These are phyloP conservation scores for Pythium grandisporangium DNA, from an alignment of 352 stramenopile species.

Conservation along the genomic window DNA sequence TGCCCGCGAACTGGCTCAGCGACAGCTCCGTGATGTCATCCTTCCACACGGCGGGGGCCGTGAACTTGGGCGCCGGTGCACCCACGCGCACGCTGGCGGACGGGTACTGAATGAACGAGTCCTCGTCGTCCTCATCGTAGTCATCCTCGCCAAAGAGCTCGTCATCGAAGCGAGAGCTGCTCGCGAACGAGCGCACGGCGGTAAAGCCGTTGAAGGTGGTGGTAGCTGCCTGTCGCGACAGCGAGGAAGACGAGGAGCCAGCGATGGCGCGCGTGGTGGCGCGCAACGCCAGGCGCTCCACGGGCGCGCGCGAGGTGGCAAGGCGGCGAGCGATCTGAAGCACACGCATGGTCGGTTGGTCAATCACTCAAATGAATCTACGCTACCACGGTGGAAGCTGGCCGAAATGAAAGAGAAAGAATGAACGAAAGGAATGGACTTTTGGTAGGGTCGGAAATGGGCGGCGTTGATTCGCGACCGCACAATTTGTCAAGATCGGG, in stretches of 20 bases:
- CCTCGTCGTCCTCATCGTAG: conserved; percentile 51
- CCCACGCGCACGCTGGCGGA: conserved; percentile 44
- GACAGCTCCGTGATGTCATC: conserved; percentile 79
- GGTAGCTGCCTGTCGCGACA: neutral
- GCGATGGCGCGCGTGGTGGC: conserved; percentile 6
- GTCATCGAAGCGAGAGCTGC: conserved; percentile 16
- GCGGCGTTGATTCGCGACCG: too few relatives aligned
- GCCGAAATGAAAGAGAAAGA: too few relatives aligned
- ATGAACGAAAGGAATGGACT: too few relatives aligned
- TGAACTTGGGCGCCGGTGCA: conserved; percentile 63
- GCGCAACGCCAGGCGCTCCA: neutral
- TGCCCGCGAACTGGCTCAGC: conserved; percentile 75
- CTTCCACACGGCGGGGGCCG: conserved; percentile 59
- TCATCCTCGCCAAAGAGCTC: conserved; percentile 55
- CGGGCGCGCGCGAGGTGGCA: neutral
- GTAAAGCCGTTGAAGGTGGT: neutral
- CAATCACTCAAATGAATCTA: neutral
- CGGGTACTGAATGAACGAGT: conserved; percentile 78
- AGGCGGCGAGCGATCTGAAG: conserved; percentile 9
- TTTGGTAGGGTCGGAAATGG: too few relatives aligned
- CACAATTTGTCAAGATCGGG: too few relatives aligned
- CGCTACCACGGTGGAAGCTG: too few relatives aligned
- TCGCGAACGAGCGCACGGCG: conserved; percentile 32
- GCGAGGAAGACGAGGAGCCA: conserved; percentile 1
- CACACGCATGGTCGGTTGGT: conserved; percentile 2